Base-by-base conservation (phyloP, 495 filamentous ascomycete species). In the Penicillium coffeae region DNA sequence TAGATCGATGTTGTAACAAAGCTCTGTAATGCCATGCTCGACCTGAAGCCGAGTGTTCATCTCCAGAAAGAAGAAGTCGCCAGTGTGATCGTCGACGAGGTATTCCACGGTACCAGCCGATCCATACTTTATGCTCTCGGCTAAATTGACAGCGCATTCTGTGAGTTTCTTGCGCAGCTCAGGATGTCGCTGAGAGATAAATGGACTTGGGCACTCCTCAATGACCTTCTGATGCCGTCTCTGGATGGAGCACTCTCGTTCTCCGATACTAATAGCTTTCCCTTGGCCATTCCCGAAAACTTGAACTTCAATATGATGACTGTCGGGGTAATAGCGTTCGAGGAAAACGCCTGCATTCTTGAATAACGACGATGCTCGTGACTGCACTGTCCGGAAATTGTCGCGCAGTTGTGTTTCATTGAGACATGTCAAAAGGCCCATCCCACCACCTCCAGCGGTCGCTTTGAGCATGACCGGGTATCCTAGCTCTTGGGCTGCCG, bases 1-100 rank as follows among this genome's bases (percentile, higher is more conserved):
- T 10, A 86, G 56, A 45, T 86, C 83, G 19, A 84, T 53, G n/a
- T 63, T 69, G 52, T 79, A 80, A 46, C 77, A 79, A 4, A 79
- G 52, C 54, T 87, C 81, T 4, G 83, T 85, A 42, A 85, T 78
- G 12, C 75, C 76, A 60, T 86, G 83, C 61, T 87, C 83, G 21
- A 87, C 83, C 48, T 87, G 83, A 8, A 85, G 63, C 27, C 83
- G 67, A 0, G 83, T 83, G 55, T 86, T 86, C 78, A 87, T 82
- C 55, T 87, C 83, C 3, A 86, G 68, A 50, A 87, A 87, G 61
- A 79, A 87, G 63, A 82, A 83, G 8, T 75, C 69, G 0, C 70
- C 72, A 0, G 73, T 74, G 27, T 69, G 62, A 45, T 82, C 81
- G 53, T 87, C 80, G 9, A 85, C 79, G 2, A 87, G 70, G 54